phyloP scores from a whole-genome alignment of 768 basidiomycete species.

The Chalciporus pseudorubinellus region DNA sequence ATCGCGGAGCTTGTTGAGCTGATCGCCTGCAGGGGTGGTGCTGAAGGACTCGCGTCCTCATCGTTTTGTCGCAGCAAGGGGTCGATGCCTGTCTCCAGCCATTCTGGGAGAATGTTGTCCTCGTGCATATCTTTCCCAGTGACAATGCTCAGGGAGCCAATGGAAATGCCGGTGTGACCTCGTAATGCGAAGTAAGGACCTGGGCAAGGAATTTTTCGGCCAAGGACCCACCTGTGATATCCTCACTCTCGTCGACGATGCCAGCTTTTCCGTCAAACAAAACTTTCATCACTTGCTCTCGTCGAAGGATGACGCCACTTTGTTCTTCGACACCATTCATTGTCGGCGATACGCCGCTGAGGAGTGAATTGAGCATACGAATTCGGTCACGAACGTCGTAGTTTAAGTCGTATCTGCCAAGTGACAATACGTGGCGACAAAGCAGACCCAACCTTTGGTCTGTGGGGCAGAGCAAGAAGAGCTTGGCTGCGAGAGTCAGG shows the following conservation, averaged over 20 bases:
- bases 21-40: conserved; percentile 38
- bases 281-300: conserved; percentile 79
- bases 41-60: conserved; percentile 44
- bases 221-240: conserved; percentile 32
- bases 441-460: conserved; percentile 52
- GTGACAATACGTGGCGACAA: conserved; percentile 69
- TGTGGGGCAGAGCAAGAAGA: conserved; percentile 65
- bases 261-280: conserved; percentile 73
- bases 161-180: conserved; percentile 41
- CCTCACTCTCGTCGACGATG: conserved; percentile 39
- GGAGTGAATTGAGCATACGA: conserved; percentile 71
- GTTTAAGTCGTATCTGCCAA: conserved; percentile 84
- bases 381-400: conserved; percentile 92
- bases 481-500: conserved; percentile 82
- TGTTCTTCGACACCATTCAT: conserved; percentile 43
- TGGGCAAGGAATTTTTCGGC: not conserved
- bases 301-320: conserved; percentile 73
- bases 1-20: conserved; percentile 34
- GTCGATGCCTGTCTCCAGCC: conserved; percentile 86
- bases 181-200: conserved; percentile 5
- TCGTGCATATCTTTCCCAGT: conserved; percentile 49
- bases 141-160: conserved; percentile 69
- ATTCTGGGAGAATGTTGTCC: conserved; percentile 63
- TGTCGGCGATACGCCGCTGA: conserved; percentile 52
- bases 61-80: conserved; percentile 67